Evolutionary conservation across 1,284 basidiomycete species (phyloP).

Genomic region (Tetrapyrgos nigripes): DNA sequence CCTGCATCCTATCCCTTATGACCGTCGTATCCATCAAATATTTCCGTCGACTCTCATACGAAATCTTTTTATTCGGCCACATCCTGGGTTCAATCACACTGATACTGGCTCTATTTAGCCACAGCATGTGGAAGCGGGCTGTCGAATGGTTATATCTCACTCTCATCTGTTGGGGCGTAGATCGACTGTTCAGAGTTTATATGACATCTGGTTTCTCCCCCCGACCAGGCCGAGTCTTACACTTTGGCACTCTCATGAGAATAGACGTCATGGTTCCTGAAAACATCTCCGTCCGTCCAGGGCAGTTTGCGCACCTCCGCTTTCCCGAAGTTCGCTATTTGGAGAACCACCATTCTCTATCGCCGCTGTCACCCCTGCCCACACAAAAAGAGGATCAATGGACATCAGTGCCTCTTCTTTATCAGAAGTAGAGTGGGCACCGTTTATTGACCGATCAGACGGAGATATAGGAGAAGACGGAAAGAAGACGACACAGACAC

Average conservation of each 20-base stretch:
- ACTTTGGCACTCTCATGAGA: slow-evolving; percentile 4
- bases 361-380: neutral
- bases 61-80: slow-evolving; percentile 8
- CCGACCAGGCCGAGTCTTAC: neutral
- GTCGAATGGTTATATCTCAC: slow-evolving; percentile 12
- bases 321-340: slow-evolving; percentile 6
- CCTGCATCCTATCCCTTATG: slow-evolving; percentile 1
- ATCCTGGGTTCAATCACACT: neutral
- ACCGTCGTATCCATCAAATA: slow-evolving; percentile 5
- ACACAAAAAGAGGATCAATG: neutral
- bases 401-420: neutral
- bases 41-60: slow-evolving; percentile 8
- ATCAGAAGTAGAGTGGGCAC: neutral
- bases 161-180: slow-evolving; percentile 5
- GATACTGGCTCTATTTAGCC: slow-evolving; percentile 8
- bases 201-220: slow-evolving; percentile 8
- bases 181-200: slow-evolving; percentile 8
- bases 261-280: slow-evolving; percentile 6
- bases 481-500: neutral
- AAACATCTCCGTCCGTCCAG: neutral
- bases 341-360: slow-evolving; percentile 13
- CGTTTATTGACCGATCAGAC: neutral
- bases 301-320: slow-evolving; percentile 12
- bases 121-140: slow-evolving; percentile 10
- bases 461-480: neutral